Conservation (phyloP, 2,329 filamentous ascomycete genomes). For the Trichophyton benhamiae region DNA sequence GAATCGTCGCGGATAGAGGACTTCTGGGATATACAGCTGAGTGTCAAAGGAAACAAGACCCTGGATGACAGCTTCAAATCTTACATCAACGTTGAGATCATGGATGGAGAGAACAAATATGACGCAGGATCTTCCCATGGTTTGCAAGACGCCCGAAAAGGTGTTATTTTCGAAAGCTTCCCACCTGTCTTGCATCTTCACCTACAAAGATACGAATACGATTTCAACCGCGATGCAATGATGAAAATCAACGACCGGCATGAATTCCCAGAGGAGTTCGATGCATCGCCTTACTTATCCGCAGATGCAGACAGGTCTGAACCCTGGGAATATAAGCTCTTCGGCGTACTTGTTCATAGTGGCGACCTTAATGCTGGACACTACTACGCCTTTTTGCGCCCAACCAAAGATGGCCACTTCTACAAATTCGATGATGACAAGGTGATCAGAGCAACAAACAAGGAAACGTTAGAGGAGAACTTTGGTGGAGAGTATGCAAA, state of each 20-base stretch:
- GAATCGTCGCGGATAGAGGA: constrained; percentile 92
- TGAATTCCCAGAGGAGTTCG: constrained; percentile 39
- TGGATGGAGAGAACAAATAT: constrained; percentile 98
- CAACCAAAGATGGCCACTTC: constrained; percentile 82
- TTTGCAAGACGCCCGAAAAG: constrained; percentile 92
- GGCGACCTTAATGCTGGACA: constrained; percentile 94
- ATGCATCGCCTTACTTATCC: constrained; percentile 71
- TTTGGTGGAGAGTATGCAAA: constrained; percentile 77
- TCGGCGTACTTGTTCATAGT: constrained; percentile 91
- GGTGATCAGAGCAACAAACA: constrained; percentile 83
- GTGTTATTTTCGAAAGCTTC: constrained; percentile 70
- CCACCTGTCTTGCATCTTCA: constrained; percentile 16
- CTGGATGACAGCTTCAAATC: constrained; percentile 90
- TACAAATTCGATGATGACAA: constrained; percentile 97
- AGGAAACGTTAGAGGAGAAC: constrained; percentile 91
- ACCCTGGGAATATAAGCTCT: constrained; percentile 80
- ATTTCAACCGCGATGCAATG: constrained; percentile 90
- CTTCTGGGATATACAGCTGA: constrained; percentile 98
- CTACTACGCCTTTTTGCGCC: constrained; percentile 95
- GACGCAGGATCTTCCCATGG: constrained; percentile 82
- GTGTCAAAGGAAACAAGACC: constrained; percentile 86
- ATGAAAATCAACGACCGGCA: constrained; percentile 67
- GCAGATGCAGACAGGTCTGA: constrained; percentile 78
- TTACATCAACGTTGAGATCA: constrained; percentile 90
- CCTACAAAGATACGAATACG: constrained; percentile 80